These are phyloP conservation scores for Calonectria pauciramosa DNA, from an alignment of 2,329 filamentous ascomycete genomes.

Conservation along the genomic window DNA sequence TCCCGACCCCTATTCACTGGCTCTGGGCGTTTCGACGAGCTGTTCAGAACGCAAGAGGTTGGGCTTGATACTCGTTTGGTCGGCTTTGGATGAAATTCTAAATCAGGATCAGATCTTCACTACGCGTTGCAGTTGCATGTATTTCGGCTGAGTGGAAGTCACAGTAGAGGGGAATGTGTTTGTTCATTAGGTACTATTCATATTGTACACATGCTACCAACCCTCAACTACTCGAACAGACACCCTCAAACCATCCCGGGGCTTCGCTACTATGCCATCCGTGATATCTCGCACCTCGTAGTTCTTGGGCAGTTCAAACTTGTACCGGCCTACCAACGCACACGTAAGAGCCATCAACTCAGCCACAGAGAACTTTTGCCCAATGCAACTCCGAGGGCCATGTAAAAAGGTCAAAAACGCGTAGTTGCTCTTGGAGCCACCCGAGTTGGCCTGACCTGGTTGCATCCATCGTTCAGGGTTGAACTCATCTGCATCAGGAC, in stretches of 20 bases:
- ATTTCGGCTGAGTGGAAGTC: no score
- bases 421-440: constrained; percentile 78
- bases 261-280: constrained; percentile 39
- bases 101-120: no score
- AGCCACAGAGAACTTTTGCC: constrained; percentile 40
- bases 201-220: constrained; percentile 21
- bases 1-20: background rate
- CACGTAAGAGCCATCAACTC: constrained; percentile 39
- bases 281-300: constrained; percentile 37
- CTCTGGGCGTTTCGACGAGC: background rate
- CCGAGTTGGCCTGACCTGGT: constrained; percentile 58
- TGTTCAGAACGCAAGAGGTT: no score
- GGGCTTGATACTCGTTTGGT: no score
- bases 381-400: constrained; percentile 48
- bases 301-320: constrained; percentile 31
- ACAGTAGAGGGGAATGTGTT: background rate
- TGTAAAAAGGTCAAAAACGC: constrained; percentile 84
- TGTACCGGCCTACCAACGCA: constrained; percentile 34
- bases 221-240: constrained; percentile 21
- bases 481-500: constrained; percentile 51
- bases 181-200: background rate
- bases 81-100: background rate
- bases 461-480: constrained; percentile 55
- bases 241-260: constrained; percentile 26
- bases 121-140: background rate